A percentile compares a stretch with the other conserved stretches of the same genome.
These are phyloP conservation scores for Fallopia convolvulus DNA, from an alignment of 148 eudicot genomes.

Conservation along the genomic window DNA sequence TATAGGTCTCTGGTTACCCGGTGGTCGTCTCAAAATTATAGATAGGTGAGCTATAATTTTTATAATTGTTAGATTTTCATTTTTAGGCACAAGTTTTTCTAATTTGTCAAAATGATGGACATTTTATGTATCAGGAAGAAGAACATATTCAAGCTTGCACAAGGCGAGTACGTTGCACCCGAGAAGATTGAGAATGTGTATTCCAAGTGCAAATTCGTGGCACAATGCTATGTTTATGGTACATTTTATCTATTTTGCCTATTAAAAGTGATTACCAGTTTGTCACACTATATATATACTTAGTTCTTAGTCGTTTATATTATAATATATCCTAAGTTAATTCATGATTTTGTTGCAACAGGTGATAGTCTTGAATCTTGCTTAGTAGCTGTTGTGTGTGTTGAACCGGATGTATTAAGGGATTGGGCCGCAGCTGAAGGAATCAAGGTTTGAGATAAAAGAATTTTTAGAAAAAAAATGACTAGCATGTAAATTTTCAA, in stretches of 20 bases:
- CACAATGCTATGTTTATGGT: constrained; percentile 82
- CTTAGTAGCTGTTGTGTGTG: constrained; percentile 62
- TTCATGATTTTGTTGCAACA: constrained; percentile 20
- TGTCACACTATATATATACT: neutral
- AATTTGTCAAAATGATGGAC: neutral
- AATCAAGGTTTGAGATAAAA: constrained; percentile 39
- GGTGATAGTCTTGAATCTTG: constrained; percentile 86
- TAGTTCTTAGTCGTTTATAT: neutral
- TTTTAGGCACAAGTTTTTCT: neutral
- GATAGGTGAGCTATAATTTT: constrained; percentile 48
- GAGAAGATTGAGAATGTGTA: constrained; percentile 89
- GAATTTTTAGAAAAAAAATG: too few species aligned
- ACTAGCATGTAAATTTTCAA: too few species aligned
- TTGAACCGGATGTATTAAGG: constrained; percentile 60
- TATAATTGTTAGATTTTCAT: neutral
- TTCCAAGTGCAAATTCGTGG: constrained; percentile 73
- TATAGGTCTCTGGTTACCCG: constrained; percentile 91
- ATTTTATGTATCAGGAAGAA: constrained; percentile 52
- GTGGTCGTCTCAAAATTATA: constrained; percentile 88
- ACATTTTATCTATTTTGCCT: constrained; percentile 6
- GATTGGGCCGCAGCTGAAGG: constrained; percentile 70
- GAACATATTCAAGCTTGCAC: constrained; percentile 85
- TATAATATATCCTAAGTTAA: too few species aligned
- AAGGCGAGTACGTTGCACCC: constrained; percentile 87
- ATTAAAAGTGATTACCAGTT: neutral